Percentiles rank a stretch among this genome's conserved stretches.
phyloP scores from a whole-genome alignment of 202 grass and related monocot genomes.

The Sporobolus alterniflorus region DNA sequence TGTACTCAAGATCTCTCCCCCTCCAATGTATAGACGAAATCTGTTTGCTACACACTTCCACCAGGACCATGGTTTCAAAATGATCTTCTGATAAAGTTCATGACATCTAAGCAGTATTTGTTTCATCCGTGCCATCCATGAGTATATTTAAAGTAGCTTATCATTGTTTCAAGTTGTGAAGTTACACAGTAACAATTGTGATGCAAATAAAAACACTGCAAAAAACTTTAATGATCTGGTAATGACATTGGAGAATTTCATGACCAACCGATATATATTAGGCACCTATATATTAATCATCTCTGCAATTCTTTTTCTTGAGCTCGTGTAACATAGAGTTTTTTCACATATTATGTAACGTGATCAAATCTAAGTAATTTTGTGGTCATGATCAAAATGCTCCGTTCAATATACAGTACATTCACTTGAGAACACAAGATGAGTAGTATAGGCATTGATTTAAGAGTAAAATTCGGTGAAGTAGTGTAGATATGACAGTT shows the following conservation, averaged over 20 bases:
- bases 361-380: neutral
- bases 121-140: neutral
- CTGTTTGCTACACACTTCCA: neutral
- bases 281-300: too few species aligned
- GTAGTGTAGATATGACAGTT: conserved; percentile 18
- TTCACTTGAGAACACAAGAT: neutral
- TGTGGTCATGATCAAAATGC: neutral
- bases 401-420: neutral
- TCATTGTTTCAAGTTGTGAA: neutral
- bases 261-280: neutral
- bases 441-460: neutral
- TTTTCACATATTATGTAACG: neutral
- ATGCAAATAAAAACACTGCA: neutral
- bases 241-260: neutral
- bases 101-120: neutral
- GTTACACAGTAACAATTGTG: neutral
- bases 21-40: neutral
- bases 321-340: neutral
- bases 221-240: neutral
- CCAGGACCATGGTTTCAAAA: neutral
- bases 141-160: neutral
- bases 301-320: neutral
- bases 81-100: neutral
- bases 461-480: neutral
- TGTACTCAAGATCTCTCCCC: neutral